Evolutionary conservation across 2,329 filamentous ascomycete genomes (phyloP), one percentile per base, ranked within the genome.

Genomic region (Botryotinia narcissicola): DNA sequence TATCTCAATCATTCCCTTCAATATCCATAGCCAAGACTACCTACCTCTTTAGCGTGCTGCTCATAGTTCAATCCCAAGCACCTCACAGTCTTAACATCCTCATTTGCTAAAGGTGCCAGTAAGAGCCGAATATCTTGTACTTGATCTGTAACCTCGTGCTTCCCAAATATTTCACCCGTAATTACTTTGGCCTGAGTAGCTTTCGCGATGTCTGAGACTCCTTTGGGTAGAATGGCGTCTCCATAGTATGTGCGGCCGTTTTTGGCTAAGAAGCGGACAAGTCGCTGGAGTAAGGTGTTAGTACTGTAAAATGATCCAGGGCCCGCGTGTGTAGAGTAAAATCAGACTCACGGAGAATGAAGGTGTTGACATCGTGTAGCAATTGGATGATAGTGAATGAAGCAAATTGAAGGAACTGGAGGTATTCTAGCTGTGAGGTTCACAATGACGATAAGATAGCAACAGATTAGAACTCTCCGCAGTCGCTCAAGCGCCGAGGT

Each of bases 31-130:
- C 9, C 29, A 62, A 37, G 14, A 68, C 12, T 22, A 22, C 74
- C n/a, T 78, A 87, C 86, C 84, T 93, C 91, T 78, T 88, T 88
- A 12, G 91, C 92, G 79, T 93, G 91, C 76, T 91, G 86, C 69
- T 87, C 89, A 79, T 93, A 93, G 83, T 93, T 93, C 68, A 93
- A 83, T 0, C 91, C 91, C 20, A 93, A 81, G 76, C 91, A 93
- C 72, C 91, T 86, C 66, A 93, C 90, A 0, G 90, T 92, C 78
- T 85, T 86, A 73, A 92, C 87, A 74, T 92, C 87, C 70, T 89
- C 85, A 2, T 86, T 84, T 1, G 89, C 87, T 29, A 93, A 83
- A 0, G 92, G 91, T 3, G 89, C 83, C 22, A 93, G 85, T n/a
- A 93, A 84, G 64, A 84, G 81, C 54, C 84, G 83, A 75, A 89